phyloP scores from a whole-genome alignment of 2,329 filamentous ascomycete genomes.

The Alternaria sp. region DNA sequence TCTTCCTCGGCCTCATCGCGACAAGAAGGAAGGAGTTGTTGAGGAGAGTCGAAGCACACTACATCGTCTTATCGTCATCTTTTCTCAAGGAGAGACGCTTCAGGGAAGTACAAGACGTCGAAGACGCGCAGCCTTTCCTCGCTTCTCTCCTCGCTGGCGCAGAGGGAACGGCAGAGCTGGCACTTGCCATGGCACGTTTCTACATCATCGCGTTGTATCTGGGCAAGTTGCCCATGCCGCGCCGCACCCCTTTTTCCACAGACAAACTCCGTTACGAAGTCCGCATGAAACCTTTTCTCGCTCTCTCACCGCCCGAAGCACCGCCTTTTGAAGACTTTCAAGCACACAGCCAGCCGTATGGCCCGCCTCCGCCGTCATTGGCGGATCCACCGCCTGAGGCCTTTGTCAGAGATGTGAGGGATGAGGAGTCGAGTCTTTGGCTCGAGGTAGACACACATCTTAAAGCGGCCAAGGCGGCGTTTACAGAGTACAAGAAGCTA shows the following conservation, averaged over 20 bases:
- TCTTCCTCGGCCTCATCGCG: conserved; percentile 56
- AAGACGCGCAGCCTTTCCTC: conserved; percentile 28
- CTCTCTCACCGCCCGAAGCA: conserved; percentile 72
- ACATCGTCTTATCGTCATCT: neutral
- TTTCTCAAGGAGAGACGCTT: conserved; percentile 8
- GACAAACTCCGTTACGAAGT: conserved; percentile 78
- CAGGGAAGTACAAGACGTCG: conserved; percentile 21
- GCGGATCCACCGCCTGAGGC: conserved; percentile 23
- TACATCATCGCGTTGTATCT: conserved; percentile 73
- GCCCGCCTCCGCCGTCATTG: neutral
- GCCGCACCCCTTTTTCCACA: conserved; percentile 69
- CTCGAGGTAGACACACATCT: conserved; percentile 39
- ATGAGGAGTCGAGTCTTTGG: conserved; percentile 31
- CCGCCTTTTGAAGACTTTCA: conserved; percentile 71
- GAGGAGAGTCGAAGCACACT: conserved; percentile 26
- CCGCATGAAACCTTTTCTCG: conserved; percentile 84
- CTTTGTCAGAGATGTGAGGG: conserved; percentile 16
- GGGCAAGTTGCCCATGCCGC: conserved; percentile 58
- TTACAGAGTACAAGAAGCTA: conserved; percentile 50
- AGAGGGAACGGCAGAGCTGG: conserved; percentile 37
- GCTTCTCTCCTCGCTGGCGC: conserved; percentile 39
- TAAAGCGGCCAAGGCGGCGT: conserved; percentile 46
- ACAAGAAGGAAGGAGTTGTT: conserved; percentile 35
- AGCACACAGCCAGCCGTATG: conserved; percentile 42
- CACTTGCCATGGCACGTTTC: conserved; percentile 57